phyloP scores from a whole-genome alignment of 78 protist species.

The Dictyostelium discoideum region dicty_2.7 NC_007088.5:2537001-2537500 shows the following conservation, averaged over 20 bases:
- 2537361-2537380: conserved; percentile 78
- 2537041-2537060: not conserved
- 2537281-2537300: conserved; percentile 2
- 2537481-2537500: not conserved
- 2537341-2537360: conserved; percentile 57
- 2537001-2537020: not conserved
- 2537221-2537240: conserved; percentile 6
- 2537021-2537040: not conserved
- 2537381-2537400: conserved; percentile 61
- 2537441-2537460: conserved; percentile 58
- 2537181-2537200: not conserved
- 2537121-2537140: not conserved
- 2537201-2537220: not conserved
- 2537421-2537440: conserved; percentile 3
- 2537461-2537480: conserved; percentile 75
- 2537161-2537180: not conserved
- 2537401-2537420: conserved; percentile 44
- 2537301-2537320: not conserved
- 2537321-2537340: conserved; percentile 54
- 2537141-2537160: conserved; percentile 19
- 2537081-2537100: not conserved
- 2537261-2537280: conserved; percentile 78
- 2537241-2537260: not conserved
- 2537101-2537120: not conserved
- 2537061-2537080: not conserved